Evolutionary conservation across 768 basidiomycete genomes (phyloP), one percentile per base, ranked within the genome.

Genomic region (Lactarius vividus): DNA sequence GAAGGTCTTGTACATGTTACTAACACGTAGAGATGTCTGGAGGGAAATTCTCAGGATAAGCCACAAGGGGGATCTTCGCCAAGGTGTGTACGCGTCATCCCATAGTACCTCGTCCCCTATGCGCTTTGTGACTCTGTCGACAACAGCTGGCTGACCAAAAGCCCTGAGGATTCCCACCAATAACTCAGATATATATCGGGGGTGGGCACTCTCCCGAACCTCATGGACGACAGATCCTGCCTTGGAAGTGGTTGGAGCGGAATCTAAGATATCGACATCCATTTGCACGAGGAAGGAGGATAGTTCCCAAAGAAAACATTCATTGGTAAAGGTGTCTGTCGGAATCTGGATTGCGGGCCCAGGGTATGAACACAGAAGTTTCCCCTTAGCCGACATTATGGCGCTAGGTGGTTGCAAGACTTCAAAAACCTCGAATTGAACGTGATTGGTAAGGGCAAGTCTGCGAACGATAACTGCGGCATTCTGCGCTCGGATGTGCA

Each of bases 41-140:
- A 80, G 67, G 1, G 76, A 75, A 4, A 85, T 80, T 9, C 83
- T 80, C 39, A 83, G 71, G 15, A 82, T 70, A 4, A 84, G 78
- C 83, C 84, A 85, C 13, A 83, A 73, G 0, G 82, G 73, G 7
- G 82, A 82, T 28, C 84, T 76, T 31, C 85, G 74, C 84, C 84
- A 85, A 16, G 75, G 84, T 61, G 76, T 72, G 35, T 68, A 59
- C 2, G 79, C 73, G 26, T 74, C 63, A 4, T 75, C 46, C 79
- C 81, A 81, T 2, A 81, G 73, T 2, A 83, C 79, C 28, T 85
- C 80, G 59, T 85, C 83, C 7, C 74, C 75, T 0, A 83, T 74
- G 9, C 81, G 79, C 70, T 85, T 85, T 70, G 73, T 62, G 70
- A 79, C 74, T 8, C 62, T 62, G n/a, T 26, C 31, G 4, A 75